Base-by-base conservation (phyloP, 768 basidiomycete genomes). In the Boletus sp. region DNA sequence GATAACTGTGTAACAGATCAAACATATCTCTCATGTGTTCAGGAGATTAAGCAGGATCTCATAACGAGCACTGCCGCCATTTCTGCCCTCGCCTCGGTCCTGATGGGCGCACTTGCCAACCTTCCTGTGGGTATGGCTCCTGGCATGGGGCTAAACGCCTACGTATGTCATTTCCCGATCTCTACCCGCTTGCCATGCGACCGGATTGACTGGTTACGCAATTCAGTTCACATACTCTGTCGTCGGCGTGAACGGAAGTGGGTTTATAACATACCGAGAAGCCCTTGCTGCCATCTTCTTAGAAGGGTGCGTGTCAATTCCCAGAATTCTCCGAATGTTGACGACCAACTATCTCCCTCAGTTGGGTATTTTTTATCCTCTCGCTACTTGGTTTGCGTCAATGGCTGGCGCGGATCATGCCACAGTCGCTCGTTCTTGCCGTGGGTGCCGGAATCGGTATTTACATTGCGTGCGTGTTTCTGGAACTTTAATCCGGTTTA, bases 71-170 rank as follows among this genome's bases (percentile, higher is more conserved):
- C 91, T 0, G 89, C 90, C 10, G 85, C 88, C 51, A 80, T 91
- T 55, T 77, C 88, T 4, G 83, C 87, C 1, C 79, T 94, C 7
- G 71, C 89, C 10, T 87, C 86, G 17, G 82, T 87, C 67, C 79
- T 92, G 55, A 91, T 94, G 90, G 92, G 92, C 43, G 72, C 85
- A 14, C 68, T 92, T 23, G 92, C 89, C 37, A 94, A 94, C 66
- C 75, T 94, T n/a, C 92, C 92, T 2, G 82, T 94, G n/a, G 90
- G 86, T 30, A 81, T 93, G 71, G 91, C 91, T 2, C 91, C 91
- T 21, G 92, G 92, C 54, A 77, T 94, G 55, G 91, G 91, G 50
- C 72, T 92, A 25, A 90, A 90, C 59, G 88, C 88, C 38, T 90
- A 90, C 60, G 88, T 88, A 67, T 57, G 85, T 73, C 15, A 5